Evolutionary conservation across 2,329 filamentous ascomycete genomes (phyloP).

Genomic region (Ascochyta lentis): DNA sequence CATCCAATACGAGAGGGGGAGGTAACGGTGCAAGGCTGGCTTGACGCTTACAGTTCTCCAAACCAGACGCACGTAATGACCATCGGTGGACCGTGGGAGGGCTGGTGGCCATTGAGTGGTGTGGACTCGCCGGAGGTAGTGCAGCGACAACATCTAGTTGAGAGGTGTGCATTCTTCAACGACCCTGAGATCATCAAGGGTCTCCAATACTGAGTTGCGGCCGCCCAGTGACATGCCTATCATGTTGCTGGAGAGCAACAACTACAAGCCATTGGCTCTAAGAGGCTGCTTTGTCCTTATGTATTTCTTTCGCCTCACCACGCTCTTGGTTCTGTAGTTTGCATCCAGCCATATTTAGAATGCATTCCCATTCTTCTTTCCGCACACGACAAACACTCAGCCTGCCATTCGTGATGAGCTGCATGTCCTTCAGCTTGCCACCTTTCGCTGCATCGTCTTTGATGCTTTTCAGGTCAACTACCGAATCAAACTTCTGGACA

Average conservation of each 20-base stretch:
- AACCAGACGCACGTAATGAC: slow-evolving; percentile 31
- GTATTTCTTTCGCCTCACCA: too few species aligned
- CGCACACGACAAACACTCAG: slow-evolving; percentile 79
- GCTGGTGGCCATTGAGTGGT: slow-evolving; percentile 52
- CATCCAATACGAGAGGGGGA: slow-evolving; percentile 10
- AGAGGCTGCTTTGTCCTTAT: too few species aligned
- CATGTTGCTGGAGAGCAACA: background rate
- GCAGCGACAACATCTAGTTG: slow-evolving; percentile 50
- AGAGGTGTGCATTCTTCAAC: slow-evolving; percentile 59
- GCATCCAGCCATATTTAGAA: slow-evolving; percentile 59
- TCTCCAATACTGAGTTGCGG: slow-evolving; percentile 34
- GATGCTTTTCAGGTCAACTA: slow-evolving; percentile 74
- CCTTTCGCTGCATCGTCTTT: slow-evolving; percentile 65
- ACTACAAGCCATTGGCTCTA: background rate
- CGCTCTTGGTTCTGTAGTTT: background rate
- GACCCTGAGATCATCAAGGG: slow-evolving; percentile 53
- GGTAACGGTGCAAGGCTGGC: slow-evolving; percentile 23
- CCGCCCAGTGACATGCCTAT: background rate
- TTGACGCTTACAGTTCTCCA: slow-evolving; percentile 8
- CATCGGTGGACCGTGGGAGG: slow-evolving; percentile 55
- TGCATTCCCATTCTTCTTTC: slow-evolving; percentile 68
- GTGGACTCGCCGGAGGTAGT: slow-evolving; percentile 36
- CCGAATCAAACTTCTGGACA: slow-evolving; percentile 77
- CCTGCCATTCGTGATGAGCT: slow-evolving; percentile 81
- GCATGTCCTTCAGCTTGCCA: slow-evolving; percentile 73